A percentile compares a stretch with the other conserved stretches of the same genome.
Conservation (phyloP, 257 asterid genomes). For the Solanum ahanhuiri region DNA sequence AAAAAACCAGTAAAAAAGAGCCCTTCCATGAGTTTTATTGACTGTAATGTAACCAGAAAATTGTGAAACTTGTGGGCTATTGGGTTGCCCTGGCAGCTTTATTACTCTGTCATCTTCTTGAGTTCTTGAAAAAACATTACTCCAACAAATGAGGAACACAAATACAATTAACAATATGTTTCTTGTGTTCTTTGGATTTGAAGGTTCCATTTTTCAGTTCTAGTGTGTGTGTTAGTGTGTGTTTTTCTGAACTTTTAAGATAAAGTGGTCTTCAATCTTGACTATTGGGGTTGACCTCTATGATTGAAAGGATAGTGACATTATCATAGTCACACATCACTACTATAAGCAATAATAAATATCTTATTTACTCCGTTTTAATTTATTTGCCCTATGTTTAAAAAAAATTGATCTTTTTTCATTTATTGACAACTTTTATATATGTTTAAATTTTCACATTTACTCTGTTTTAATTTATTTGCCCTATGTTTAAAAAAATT, state of each 20-base stretch:
- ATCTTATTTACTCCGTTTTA: too few relatives aligned
- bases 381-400: too few relatives aligned
- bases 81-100: conserved; percentile 65
- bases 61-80: conserved; percentile 39
- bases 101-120: conserved; percentile 48
- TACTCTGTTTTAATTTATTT: too few relatives aligned
- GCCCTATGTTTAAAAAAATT: too few relatives aligned
- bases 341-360: too few relatives aligned
- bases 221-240: neutral
- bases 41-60: conserved; percentile 64
- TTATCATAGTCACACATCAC: neutral
- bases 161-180: neutral
- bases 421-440: too few relatives aligned
- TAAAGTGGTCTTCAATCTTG: neutral
- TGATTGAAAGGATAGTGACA: neutral
- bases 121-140: conserved; percentile 13
- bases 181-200: neutral
- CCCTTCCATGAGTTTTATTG: conserved; percentile 66
- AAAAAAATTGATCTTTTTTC: too few relatives aligned
- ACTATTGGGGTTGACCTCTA: neutral
- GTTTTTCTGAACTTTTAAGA: neutral
- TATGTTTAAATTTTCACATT: too few relatives aligned
- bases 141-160: neutral
- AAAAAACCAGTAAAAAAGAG: conserved; percentile 92
- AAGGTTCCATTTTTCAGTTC: neutral